Percentiles rank a stretch among this genome's conserved stretches.
Conservation (phyloP, 257 asterid genomes). For the Fraxinus cuspidata region DNA sequence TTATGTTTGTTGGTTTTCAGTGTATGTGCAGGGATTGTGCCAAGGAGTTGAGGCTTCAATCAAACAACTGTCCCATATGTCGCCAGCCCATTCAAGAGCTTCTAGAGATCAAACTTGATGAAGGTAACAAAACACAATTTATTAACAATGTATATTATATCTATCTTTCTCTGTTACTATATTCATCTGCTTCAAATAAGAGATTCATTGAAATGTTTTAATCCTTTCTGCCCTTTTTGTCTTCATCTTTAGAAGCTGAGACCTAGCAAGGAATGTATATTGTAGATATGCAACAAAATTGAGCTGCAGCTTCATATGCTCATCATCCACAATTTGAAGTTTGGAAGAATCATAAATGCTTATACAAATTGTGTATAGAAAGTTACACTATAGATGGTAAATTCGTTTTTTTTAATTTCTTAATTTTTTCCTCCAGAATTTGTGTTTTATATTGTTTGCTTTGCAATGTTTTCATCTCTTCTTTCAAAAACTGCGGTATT, state of each 20-base stretch:
- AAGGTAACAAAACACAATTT: slow-evolving; percentile 42
- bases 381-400: background rate
- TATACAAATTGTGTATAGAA: background rate
- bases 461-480: background rate
- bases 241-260: slow-evolving; percentile 28
- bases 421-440: background rate
- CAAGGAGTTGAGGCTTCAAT: slow-evolving; percentile 74
- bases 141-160: background rate
- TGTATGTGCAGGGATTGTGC: slow-evolving; percentile 88
- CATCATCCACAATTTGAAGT: background rate
- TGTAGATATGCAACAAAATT: background rate
- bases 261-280: background rate
- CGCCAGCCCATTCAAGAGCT: slow-evolving; percentile 88
- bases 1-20: slow-evolving; percentile 39
- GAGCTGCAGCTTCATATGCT: background rate
- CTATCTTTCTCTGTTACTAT: background rate
- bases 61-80: slow-evolving; percentile 84
- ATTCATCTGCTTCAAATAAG: background rate
- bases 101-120: slow-evolving; percentile 76
- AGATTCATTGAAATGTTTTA: background rate
- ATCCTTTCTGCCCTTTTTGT: background rate
- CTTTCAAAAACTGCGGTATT: background rate
- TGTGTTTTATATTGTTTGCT: background rate
- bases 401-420: background rate
- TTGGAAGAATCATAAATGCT: background rate